Conservation (phyloP, 2,329 filamentous ascomycete species). For the Colletotrichum gigasporum region DNA sequence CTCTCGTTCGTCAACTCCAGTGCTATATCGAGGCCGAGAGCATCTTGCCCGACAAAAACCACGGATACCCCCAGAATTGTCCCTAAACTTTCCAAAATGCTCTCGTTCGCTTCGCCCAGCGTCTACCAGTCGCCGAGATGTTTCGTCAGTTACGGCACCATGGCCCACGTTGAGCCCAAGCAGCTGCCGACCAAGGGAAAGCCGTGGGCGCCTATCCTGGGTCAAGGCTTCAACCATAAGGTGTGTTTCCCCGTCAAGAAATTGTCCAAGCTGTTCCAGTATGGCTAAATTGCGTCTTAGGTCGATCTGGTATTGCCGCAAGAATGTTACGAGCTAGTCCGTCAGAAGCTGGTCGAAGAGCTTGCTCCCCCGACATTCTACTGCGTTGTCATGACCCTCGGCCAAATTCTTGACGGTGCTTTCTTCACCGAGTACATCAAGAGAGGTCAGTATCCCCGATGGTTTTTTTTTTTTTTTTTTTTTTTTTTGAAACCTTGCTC, state of each 20-base stretch:
- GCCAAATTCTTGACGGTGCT: constrained; percentile 74
- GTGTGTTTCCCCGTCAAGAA: constrained; percentile 47
- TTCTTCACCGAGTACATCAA: constrained; percentile 92
- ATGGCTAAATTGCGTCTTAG: constrained; percentile 42
- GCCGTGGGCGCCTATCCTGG: constrained; percentile 76
- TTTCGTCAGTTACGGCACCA: constrained; percentile 74
- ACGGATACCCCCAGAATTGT: too few species aligned
- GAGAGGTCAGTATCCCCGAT: constrained; percentile 72
- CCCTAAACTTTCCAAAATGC: too few species aligned
- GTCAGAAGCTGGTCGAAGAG: constrained; percentile 57
- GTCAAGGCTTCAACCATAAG: constrained; percentile 75
- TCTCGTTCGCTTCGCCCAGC: constrained; percentile 53
- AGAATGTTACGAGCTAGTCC: constrained; percentile 65
- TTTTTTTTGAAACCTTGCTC: neutral
- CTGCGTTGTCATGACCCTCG: constrained; percentile 76
- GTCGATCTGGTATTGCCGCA: constrained; percentile 78
- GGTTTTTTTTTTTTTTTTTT: too few species aligned
- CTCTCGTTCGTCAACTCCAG: neutral
- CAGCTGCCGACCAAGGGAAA: constrained; percentile 77
- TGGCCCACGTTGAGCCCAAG: constrained; percentile 75
- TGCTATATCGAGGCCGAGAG: too few species aligned
- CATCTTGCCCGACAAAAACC: too few species aligned
- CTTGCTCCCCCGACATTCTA: constrained; percentile 62
- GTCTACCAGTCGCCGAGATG: constrained; percentile 73
- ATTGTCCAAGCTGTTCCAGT: neutral